Evolutionary conservation across 1,139 yeast species (phyloP), one percentile per base, ranked within the genome.

Genomic region (Debaryomycetaceae sp.): DNA sequence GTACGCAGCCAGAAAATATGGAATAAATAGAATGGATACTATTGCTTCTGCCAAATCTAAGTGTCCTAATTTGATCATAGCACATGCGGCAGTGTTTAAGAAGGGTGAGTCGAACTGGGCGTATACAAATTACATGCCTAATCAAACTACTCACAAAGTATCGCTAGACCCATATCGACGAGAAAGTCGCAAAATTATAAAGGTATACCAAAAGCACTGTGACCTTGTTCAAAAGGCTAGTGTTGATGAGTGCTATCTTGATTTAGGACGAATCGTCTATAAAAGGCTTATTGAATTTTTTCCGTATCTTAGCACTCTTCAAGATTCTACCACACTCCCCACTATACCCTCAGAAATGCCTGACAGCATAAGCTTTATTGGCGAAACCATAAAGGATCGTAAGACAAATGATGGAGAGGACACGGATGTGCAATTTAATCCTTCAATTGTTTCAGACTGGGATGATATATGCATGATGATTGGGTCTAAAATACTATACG

Each of bases 11-110:
- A 67, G 97, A 28, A 78, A 81, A 43, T 88, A 59, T 56, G 97
- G 97, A 0, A 82, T 92, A 19, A 71, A 79, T 22, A 65, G 98
- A 43, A 82, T 88, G 82, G 95, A 87, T 53, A 70, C 78, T 0
- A 63, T 88, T 1, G 75, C 74, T 8, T 73, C 79, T 2, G 96
- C 97, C 1, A 67, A 70, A 43, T 61, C 75, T 45, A 84, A 87
- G 58, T 91, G 98, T 50, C 92, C 95, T 1, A 62, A 73, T 30
- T 59, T 92, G 11, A 73, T 85, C 4, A 75, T 87, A 5, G 92
- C 94, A 1, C 98, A 92, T 59, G 96, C 97, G 0, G 97, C 98
- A 0, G 96, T 92, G 1, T 92, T 87, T 67, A 82, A 78, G 51
- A 87, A 84, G 56, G 98, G 98, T 2, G 89, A 87, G 43, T 75